Conservation (phyloP, 225 moss, liverwort and hornwort species). For the Polytrichum commune region DNA sequence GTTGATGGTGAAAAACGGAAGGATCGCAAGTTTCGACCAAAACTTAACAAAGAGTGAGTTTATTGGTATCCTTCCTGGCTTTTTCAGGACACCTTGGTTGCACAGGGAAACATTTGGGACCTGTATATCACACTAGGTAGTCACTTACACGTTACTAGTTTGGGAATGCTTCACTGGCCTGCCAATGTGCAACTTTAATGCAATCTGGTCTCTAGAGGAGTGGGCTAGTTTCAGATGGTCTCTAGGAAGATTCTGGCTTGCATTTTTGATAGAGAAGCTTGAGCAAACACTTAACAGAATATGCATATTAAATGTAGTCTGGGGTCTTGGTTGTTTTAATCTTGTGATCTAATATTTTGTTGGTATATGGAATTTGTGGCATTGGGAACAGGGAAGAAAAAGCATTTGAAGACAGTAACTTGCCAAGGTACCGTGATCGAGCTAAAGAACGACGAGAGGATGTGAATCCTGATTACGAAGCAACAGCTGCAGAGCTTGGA, state of each 20-base stretch:
- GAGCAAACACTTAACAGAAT: not conserved
- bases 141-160: too few relatives aligned
- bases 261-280: not conserved
- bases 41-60: slow-evolving; percentile 74
- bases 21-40: slow-evolving; percentile 87
- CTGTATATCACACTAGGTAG: too few relatives aligned
- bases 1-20: slow-evolving; percentile 84
- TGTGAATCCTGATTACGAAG: slow-evolving; percentile 97
- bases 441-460: slow-evolving; percentile 99
- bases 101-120: too few relatives aligned
- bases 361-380: not conserved
- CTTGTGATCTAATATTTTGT: not conserved
- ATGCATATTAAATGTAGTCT: too few relatives aligned
- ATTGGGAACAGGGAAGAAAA: slow-evolving; percentile 71
- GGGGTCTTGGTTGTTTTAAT: not conserved
- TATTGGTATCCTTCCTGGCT: not conserved
- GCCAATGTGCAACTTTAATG: not conserved
- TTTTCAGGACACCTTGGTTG: too few relatives aligned
- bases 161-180: too few relatives aligned
- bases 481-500: slow-evolving; percentile 88
- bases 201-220: not conserved
- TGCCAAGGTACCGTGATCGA: slow-evolving; percentile 88
- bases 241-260: not conserved
- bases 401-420: slow-evolving; percentile 65
- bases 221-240: not conserved